A percentile compares a stretch with the other conserved stretches of the same genome.
Evolutionary conservation across 83 land plant genomes (phyloP).

Genomic region (Diphasiastrum complanatum): DNA sequence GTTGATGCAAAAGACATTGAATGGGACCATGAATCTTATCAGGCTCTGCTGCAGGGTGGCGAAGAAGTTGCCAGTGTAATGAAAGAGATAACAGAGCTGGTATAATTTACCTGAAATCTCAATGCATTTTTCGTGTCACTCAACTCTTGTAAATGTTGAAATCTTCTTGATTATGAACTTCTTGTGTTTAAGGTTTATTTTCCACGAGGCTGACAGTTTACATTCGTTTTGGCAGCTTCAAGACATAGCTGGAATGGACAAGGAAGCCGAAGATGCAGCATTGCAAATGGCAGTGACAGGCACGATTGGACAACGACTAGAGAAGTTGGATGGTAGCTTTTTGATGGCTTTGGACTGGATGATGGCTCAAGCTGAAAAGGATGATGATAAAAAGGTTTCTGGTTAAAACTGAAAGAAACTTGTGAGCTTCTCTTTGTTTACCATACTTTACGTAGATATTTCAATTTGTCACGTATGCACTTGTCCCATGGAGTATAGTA

Average conservation of each 20-base stretch:
- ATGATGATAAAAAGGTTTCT: constrained; percentile 63
- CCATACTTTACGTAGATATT: not conserved
- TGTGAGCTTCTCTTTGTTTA: constrained; percentile 3
- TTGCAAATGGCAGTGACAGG: constrained; percentile 86
- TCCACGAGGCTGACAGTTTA: not conserved
- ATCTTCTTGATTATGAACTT: too few species aligned
- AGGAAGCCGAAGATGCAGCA: constrained; percentile 64
- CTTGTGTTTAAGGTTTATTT: not conserved
- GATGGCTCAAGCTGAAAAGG: constrained; percentile 63
- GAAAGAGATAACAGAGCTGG: constrained; percentile 69
- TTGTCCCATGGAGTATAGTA: too few species aligned
- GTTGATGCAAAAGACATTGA: constrained; percentile 22
- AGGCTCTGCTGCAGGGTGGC: constrained; percentile 85
- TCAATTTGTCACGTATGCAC: not conserved
- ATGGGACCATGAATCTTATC: constrained; percentile 49
- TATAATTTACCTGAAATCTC: constrained; percentile 4
- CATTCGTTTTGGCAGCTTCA: constrained; percentile 42
- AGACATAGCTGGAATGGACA: constrained; percentile 67
- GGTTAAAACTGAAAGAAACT: constrained; percentile 2
- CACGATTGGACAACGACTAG: constrained; percentile 80
- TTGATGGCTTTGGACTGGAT: constrained; percentile 93
- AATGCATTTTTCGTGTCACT: not conserved
- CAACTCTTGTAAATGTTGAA: not conserved
- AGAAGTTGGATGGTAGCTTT: constrained; percentile 82
- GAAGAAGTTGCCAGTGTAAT: constrained; percentile 76